Evolutionary conservation across 164 flowering plant species (phyloP).

Genomic region (Dillenia suffruticosa): DNA sequence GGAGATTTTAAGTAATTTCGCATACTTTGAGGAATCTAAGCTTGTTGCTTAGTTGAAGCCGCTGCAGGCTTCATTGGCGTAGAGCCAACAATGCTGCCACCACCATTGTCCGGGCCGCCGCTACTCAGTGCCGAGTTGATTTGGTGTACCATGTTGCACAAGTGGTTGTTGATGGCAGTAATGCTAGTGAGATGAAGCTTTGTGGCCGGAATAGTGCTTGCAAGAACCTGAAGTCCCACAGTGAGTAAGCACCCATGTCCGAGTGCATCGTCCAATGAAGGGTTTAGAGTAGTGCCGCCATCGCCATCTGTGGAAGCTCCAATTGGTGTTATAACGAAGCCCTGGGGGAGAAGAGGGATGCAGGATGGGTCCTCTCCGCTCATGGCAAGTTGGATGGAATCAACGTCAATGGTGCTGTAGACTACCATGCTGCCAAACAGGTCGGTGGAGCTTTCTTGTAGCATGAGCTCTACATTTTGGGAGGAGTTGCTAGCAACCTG

Average conservation of each 20-base stretch:
- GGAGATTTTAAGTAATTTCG: constrained; percentile 25
- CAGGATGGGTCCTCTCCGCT: constrained; percentile 84
- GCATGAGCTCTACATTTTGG: constrained; percentile 80
- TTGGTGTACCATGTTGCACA: constrained; percentile 66
- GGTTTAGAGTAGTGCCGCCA: background rate
- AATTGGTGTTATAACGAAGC: constrained; percentile 58
- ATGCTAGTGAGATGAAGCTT: constrained; percentile 73
- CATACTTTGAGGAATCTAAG: background rate
- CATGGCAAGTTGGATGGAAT: constrained; percentile 74
- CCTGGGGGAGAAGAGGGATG: constrained; percentile 83
- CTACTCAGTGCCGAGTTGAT: constrained; percentile 46
- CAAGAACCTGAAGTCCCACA: constrained; percentile 73
- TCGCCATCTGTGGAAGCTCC: constrained; percentile 4
- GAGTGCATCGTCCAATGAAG: constrained; percentile 6
- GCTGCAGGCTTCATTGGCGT: constrained; percentile 10
- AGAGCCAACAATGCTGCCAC: constrained; percentile 1
- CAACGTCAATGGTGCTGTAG: constrained; percentile 75
- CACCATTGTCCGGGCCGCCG: constrained; percentile 5
- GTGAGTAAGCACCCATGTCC: constrained; percentile 66
- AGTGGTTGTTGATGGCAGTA: constrained; percentile 64
- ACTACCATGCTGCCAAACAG: constrained; percentile 73
- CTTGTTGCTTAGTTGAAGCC: constrained; percentile 13
- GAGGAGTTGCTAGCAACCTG: constrained; percentile 94
- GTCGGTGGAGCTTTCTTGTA: constrained; percentile 94
- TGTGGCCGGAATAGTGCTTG: constrained; percentile 65